Percentiles rank a stretch among this genome's conserved stretches.
phyloP scores from a whole-genome alignment of 805 yeast genomes.

The Metschnikowia sp. region DNA sequence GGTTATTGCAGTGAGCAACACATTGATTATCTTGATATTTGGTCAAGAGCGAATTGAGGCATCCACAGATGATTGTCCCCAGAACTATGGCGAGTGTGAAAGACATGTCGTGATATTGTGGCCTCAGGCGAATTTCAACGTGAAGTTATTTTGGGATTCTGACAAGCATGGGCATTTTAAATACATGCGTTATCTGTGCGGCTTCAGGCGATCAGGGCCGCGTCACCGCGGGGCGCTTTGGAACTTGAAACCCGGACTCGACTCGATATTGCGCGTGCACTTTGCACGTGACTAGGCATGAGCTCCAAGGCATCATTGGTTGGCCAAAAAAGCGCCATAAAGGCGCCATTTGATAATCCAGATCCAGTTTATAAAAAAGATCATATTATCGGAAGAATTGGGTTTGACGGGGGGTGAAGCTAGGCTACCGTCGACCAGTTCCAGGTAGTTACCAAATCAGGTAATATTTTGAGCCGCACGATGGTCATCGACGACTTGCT shows the following conservation, averaged over 20 bases:
- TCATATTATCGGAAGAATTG: too few species aligned
- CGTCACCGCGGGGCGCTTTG: conserved; percentile 3
- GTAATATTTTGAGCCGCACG: conserved; percentile 19
- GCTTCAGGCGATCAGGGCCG: conserved; percentile 2
- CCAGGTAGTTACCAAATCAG: neutral
- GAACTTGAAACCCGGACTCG: neutral
- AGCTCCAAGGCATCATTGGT: too few species aligned
- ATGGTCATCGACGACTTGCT: conserved; percentile 17
- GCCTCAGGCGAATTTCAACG: neutral
- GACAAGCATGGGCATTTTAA: neutral
- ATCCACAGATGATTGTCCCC: conserved; percentile 67
- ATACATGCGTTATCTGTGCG: neutral
- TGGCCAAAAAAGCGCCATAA: too few species aligned
- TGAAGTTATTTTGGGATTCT: neutral
- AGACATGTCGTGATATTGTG: conserved; percentile 7
- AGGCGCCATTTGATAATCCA: too few species aligned
- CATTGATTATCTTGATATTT: conserved; percentile 76
- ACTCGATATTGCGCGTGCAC: too few species aligned
- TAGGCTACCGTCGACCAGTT: too few species aligned
- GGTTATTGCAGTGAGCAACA: conserved; percentile 50
- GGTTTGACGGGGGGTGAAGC: neutral
- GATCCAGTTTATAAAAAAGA: too few species aligned
- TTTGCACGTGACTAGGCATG: too few species aligned
- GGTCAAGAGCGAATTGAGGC: conserved; percentile 69
- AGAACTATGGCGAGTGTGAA: conserved; percentile 20